Evolutionary conservation across 1,139 yeast genomes (phyloP), one percentile per base, ranked within the genome.

Genomic region (Blastobotrys raffinosifermentans): DNA sequence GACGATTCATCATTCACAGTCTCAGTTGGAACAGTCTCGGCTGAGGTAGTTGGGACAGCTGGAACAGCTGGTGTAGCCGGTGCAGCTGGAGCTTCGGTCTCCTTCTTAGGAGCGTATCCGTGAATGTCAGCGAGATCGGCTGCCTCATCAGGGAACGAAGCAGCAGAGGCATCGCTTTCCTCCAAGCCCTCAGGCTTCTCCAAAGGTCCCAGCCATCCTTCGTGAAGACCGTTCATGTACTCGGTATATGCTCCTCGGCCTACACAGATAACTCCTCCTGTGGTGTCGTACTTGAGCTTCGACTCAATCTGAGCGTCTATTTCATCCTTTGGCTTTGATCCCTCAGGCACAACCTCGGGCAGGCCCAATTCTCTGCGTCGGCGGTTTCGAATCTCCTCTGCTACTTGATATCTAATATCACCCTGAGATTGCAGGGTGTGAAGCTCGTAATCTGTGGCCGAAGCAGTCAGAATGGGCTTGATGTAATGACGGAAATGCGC

Each of bases 211-310:
- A 93, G 64, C 56, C 93, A 70, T 6, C 98, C 99, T 63, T 93
- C 98, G 53, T 91, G 96, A 7, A 93, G 60, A 5, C 98, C 99
- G 36, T 75, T 73, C 40, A 93, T 60, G 56, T 85, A 93, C 65
- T 93, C 99, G 59, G 89, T 91, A 60, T 76, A 91, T 0, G 97
- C 91, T 40, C 98, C 98, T 57, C 99, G 72, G 2, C 99, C 99
- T 21, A 93, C 66, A 58, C 96, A 85, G 17, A 93, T 73, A 10
- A 87, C 80, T 34, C 98, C 98, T 15, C 96, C 96, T n/a, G 60
- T 50, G 2, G 39, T 40, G 39, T 64, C 63, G 14, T 50, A 46
- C 11, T 37, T 38, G 25, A 60, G 35, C 34, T 52, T 51, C n/a
- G 49, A 39, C 15, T 50, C 51, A 25, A 57, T 53, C 33, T 48